A percentile compares a stretch with the other conserved stretches of the same genome.
phyloP scores from a whole-genome alignment of 306 rosid species.

The Vicia faba region DNA sequence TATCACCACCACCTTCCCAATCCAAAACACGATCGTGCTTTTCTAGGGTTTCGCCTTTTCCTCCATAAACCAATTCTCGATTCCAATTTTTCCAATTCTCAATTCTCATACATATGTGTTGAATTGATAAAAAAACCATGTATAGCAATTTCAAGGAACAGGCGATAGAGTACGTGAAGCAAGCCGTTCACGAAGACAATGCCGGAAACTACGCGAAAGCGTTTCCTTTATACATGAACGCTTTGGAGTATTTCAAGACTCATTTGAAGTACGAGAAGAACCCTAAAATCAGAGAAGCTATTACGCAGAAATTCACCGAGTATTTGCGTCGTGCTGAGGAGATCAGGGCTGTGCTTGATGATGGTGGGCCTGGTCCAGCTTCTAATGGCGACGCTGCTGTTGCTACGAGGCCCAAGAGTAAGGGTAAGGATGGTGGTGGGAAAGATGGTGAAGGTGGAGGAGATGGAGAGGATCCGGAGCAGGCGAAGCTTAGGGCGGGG shows the following conservation, averaged over 20 bases:
- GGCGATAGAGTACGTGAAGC: slow-evolving; percentile 96
- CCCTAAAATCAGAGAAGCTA: slow-evolving; percentile 93
- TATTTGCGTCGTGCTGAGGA: slow-evolving; percentile 98
- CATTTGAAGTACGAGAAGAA: slow-evolving; percentile 97
- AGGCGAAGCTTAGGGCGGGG: slow-evolving; percentile 84
- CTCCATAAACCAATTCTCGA: background rate
- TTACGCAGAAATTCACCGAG: slow-evolving; percentile 93
- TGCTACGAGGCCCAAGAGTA: slow-evolving; percentile 81
- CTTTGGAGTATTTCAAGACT: slow-evolving; percentile 90
- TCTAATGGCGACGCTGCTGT: slow-evolving; percentile 95
- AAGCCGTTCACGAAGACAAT: slow-evolving; percentile 94
- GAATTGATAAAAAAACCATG: slow-evolving; percentile 51
- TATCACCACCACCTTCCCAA: background rate
- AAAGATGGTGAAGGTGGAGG: slow-evolving; percentile 62
- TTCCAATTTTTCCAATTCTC: background rate
- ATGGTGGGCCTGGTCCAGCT: slow-evolving; percentile 88
- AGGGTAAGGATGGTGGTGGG: slow-evolving; percentile 79
- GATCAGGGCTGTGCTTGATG: slow-evolving; percentile 83
- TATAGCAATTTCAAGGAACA: slow-evolving; percentile 99
- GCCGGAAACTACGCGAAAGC: slow-evolving; percentile 95
- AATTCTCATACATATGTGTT: slow-evolving; percentile 28
- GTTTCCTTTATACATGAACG: slow-evolving; percentile 92
- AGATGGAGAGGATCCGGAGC: slow-evolving; percentile 93
- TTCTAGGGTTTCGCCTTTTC: background rate
- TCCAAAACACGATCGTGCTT: background rate